Percentiles rank a stretch among this genome's conserved stretches.
Conservation (phyloP, 2,329 filamentous ascomycete species). For the Arthrinium phaeospermum region DNA sequence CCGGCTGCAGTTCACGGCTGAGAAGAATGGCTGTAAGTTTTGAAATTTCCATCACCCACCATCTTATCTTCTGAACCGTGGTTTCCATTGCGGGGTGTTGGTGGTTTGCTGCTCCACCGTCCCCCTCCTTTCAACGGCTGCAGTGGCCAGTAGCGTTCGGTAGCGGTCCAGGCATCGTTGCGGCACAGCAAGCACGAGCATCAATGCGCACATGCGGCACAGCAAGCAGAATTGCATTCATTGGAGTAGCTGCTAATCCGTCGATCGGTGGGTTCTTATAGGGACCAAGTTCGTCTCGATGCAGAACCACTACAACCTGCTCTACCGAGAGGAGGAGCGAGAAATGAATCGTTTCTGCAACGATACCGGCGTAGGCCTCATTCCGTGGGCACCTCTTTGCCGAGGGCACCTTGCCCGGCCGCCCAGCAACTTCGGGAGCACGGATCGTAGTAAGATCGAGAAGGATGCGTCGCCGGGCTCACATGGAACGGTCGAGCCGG, state of each 20-base stretch:
- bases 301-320: slow-evolving; percentile 65
- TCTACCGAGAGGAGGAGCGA: slow-evolving; percentile 68
- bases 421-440: slow-evolving; percentile 37
- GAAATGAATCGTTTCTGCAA: slow-evolving; percentile 51
- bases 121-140: not conserved
- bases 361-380: slow-evolving; percentile 46
- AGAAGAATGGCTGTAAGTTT: slow-evolving; percentile 52
- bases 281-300: slow-evolving; percentile 67
- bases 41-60: not conserved
- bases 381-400: slow-evolving; percentile 48
- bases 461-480: slow-evolving; percentile 41
- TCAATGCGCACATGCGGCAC: too few relatives aligned
- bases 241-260: not conserved
- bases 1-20: slow-evolving; percentile 60
- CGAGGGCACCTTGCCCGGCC: slow-evolving; percentile 44
- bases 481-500: slow-evolving; percentile 40
- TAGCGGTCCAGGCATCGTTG: not conserved
- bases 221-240: not conserved
- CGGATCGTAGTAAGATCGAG: slow-evolving; percentile 43
- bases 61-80: not conserved
- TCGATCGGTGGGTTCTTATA: not conserved
- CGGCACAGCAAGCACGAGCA: not conserved
- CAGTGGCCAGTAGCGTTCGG: not conserved
- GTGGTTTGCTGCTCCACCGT: not conserved
- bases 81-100: not conserved